Percentiles rank a stretch among this genome's conserved stretches.
Conservation (phyloP, 2,329 filamentous ascomycete genomes). For the Curvularia sp. region DNA sequence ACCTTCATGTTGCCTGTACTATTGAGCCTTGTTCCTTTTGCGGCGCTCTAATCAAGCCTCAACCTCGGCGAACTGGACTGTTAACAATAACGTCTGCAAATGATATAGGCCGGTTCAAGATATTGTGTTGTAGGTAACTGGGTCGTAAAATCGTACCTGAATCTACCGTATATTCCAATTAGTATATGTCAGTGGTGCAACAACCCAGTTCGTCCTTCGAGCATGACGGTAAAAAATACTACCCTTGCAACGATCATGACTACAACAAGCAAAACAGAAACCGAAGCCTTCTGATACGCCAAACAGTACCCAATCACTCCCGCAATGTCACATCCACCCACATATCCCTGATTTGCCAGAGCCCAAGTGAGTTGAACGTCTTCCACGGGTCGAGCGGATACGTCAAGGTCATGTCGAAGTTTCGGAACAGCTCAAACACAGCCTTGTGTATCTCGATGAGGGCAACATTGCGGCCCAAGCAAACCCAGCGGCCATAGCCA, state of each 20-base stretch:
- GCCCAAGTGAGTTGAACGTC: slow-evolving; percentile 35
- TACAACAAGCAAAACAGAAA: neutral
- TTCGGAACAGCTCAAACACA: slow-evolving; percentile 51
- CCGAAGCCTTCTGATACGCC: neutral
- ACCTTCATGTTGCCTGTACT: slow-evolving; percentile 16
- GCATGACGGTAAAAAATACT: neutral
- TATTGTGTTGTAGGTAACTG: neutral
- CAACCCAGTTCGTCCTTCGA: slow-evolving; percentile 7
- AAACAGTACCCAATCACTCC: slow-evolving; percentile 11
- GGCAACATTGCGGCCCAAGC: slow-evolving; percentile 45
- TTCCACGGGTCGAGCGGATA: slow-evolving; percentile 43
- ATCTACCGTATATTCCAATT: slow-evolving; percentile 2
- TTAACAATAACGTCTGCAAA: slow-evolving; percentile 2
- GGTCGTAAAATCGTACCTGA: neutral
- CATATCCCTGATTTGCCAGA: slow-evolving; percentile 44
- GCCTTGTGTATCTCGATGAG: slow-evolving; percentile 51
- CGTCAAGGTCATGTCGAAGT: slow-evolving; percentile 44
- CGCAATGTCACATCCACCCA: slow-evolving; percentile 41
- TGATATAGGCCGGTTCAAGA: neutral
- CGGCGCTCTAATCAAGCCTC: slow-evolving; percentile 10
- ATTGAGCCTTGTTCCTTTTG: slow-evolving; percentile 6
- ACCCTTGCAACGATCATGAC: neutral
- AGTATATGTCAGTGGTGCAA: slow-evolving; percentile 6
- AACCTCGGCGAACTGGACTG: slow-evolving; percentile 2
- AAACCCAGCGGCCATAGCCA: slow-evolving; percentile 47